Base-by-base conservation (phyloP, 805 yeast genomes). In the Debaryomyces tyrocola region DNA sequence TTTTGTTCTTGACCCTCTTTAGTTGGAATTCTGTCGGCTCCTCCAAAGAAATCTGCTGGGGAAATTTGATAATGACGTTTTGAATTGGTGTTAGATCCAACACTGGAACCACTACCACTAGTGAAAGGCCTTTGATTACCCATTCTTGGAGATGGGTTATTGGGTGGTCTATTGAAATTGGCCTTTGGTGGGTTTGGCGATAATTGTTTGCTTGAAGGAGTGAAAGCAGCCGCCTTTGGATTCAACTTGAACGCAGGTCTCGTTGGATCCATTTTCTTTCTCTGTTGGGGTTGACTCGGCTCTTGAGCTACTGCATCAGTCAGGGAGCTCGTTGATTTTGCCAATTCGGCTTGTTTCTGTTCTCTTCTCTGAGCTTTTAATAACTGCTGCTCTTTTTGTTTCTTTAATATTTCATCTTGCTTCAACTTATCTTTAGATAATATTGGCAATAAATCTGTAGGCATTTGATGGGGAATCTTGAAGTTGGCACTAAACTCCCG, bases 401-500 rank as follows among this genome's bases (percentile, higher is more conserved):
- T 73, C 59, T 70, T 75, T 55, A 75, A 60, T 31, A 82, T 80
- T 59, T 82, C 85, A 47, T 80, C 81, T 59, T 83, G 88, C 59
- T 82, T 83, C n/a, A 60, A 59, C 57, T 79, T 81, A 53, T 83
- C 87, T 63, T 87, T 84, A 8, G 91, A 70, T 28, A 85, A 67
- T 15, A 86, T 84, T 6, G 94, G 90, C 50, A 85, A 67, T 49
- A 84, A 70, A 56, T 85, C 90, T 15, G 74, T 65, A 6, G 95
- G 92, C 44, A 65, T 54, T 43, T 60, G 63, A 56, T 79, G 80
- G 2, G 85, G 86, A 27, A 90, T 80, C 64, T 88, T 88, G 66
- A 89, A 87, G 54, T 80, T 86, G 41, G 87, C 89, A 34, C 95
- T 81, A 60, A 91, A 90, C 58, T 87, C 88, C 51, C 80, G 82